Evolutionary conservation across 805 yeast genomes (phyloP), one percentile per base, ranked within the genome.

Genomic region (Cyberlindnera saturnus): DNA sequence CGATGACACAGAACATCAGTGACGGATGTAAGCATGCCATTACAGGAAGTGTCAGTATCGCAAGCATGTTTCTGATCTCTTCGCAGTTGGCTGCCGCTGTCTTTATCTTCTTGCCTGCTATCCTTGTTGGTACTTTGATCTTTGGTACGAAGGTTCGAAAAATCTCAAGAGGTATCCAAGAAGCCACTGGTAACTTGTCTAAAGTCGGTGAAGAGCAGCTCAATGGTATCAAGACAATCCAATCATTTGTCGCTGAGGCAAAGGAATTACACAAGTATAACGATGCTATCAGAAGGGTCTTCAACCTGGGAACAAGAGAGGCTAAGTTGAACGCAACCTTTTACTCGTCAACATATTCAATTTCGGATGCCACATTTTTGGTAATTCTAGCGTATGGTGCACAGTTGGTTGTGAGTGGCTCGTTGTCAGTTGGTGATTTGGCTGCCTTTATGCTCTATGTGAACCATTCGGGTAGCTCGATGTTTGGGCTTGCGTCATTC

Each of bases 401-500:
- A 1, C 76, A 79, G 44, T 73, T 93, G 69, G 95, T 93, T 7
- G 68, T 83, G 13, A 67, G 71, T 32, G 95, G 95, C 2, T 77
- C 79, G 23, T 66, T 91, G 44, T 74, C 95, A 0, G 74, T 91
- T 40, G 99, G 99, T 52, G 96, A 90, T 59, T 71, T 91, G 39
- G 87, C 97, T 10, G 88, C 96, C 19, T 91, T 88, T 63, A 82
- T 91, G 82, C 79, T 91, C 79, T 91, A 93, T 64, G 89, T 96
- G 0, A 88, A 88, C n/a, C 93, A 86, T 61, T 84, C 96, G 1
- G 97, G 97, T 1, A 74, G 85, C 30, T 84, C 97, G 5, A 86
- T 91, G 41, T 86, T 85, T 61, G 96, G 97, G 0, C 61, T 91
- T n/a, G 91, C 96, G 0, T 84, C 86, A 49, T 91, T 93, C 60